phyloP scores from a whole-genome alignment of 345 rosid species.

The Lepidium aucheri region DNA sequence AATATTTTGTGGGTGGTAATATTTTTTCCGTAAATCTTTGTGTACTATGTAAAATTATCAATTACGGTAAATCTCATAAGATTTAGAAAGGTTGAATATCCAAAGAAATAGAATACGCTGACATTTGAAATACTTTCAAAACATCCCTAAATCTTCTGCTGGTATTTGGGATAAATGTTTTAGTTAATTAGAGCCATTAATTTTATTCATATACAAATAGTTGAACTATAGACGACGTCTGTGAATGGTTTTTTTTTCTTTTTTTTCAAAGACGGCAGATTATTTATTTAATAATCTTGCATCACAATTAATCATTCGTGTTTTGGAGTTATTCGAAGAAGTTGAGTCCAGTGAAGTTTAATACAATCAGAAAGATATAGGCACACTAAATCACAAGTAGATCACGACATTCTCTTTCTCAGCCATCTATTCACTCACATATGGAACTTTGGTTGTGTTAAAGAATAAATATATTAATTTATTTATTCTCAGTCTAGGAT shows the following conservation, averaged over 20 bases:
- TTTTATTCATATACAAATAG: background rate
- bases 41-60: background rate
- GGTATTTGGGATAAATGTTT: background rate
- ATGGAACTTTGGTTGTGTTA: conserved; percentile 3
- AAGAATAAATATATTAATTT: background rate
- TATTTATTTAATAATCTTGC: background rate
- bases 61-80: background rate
- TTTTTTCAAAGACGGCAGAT: background rate
- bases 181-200: background rate
- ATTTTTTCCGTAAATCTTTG: background rate
- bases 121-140: conserved; percentile 19
- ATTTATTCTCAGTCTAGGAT: too few species aligned
- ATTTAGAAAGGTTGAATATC: background rate
- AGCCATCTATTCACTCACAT: conserved; percentile 16
- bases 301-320: conserved; percentile 2
- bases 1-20: too few species aligned
- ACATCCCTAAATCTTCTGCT: conserved; percentile 17
- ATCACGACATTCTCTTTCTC: conserved; percentile 27
- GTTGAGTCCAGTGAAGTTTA: background rate
- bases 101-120: background rate
- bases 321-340: conserved; percentile 12
- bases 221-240: background rate
- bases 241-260: too few species aligned
- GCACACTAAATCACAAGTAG: conserved; percentile 19
- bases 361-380: conserved; percentile 14